Evolutionary conservation across 1,284 basidiomycete genomes (phyloP), one percentile per base, ranked within the genome.

Genomic region (Thecaphora thlaspeos): DNA sequence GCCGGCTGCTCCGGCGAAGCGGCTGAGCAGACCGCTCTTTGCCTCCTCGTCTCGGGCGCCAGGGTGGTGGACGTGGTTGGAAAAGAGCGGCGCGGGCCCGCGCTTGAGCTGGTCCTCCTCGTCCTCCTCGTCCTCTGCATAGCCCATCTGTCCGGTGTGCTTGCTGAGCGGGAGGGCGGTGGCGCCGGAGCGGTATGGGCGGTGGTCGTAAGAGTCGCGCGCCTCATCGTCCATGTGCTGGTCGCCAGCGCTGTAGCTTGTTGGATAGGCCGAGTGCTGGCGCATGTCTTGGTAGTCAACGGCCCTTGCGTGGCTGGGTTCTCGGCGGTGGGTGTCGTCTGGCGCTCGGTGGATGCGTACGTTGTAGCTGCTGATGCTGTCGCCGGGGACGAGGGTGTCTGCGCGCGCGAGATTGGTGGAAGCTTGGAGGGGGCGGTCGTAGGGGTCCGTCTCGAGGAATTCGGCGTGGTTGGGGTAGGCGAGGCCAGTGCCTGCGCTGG

Each of bases 81-180:
- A 39, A 54, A 57, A 62, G 17, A 59, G 53, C 1, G 50, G 41
- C 15, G 47, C 48, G n/a, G 55, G 43, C 0, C 61, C 63, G n/a
- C 61, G 50, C 18, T 67, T 41, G 42, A 71, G 36, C 52, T 74
- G 72, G 5, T 63, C 46, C 3, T 49, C 55, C 42, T 76, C 71
- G 37, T 77, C 73, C 7, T 70, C 49, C 44, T 76, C 71, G 46
- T 76, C 66, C 24, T 75, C 73, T 4, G 73, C 71, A 37, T 68
- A 75, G 30, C 65, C 68, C 74, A 76, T 76, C 7, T 43, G 30
- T 17, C 48, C 55, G 7, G 61, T 61, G 47, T 69, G 41, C n/a
- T 38, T 41, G 23, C 53, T 64, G 41, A 71, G 55, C 1, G 73
- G 71, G 8, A 72, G 45, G 21, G 62, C 61, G 4, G 60, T 44